Conservation (phyloP, 2,329 filamentous ascomycete species). For the Davidsoniella virescens region DNA sequence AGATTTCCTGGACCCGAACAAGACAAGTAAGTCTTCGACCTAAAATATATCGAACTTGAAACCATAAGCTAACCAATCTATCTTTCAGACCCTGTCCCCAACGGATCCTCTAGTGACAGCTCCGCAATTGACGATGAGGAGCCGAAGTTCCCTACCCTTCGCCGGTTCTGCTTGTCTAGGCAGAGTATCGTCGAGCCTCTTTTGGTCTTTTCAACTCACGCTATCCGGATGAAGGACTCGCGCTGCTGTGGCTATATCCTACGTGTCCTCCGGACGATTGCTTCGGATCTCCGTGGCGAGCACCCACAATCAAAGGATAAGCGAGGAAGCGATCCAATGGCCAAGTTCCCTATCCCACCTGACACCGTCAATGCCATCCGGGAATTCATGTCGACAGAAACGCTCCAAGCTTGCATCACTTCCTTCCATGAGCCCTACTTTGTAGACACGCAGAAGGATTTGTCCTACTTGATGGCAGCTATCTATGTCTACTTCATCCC, state of each 20-base stretch:
- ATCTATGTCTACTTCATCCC: conserved; percentile 65
- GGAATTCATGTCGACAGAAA: conserved; percentile 77
- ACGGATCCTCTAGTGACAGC: background rate
- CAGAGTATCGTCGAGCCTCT: conserved; percentile 71
- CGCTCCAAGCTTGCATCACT: conserved; percentile 76
- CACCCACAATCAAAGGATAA: background rate
- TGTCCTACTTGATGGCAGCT: conserved; percentile 72
- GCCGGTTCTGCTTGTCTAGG: conserved; percentile 67
- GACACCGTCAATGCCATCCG: conserved; percentile 52
- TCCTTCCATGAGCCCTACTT: conserved; percentile 93
- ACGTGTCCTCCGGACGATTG: conserved; percentile 68
- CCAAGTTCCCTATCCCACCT: conserved; percentile 27
- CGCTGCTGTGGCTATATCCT: conserved; percentile 76
- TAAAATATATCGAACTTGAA: background rate
- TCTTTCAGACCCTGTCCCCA: conserved; percentile 7
- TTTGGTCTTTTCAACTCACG: conserved; percentile 80
- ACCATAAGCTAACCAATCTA: background rate
- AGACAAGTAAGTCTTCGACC: conserved; percentile 35
- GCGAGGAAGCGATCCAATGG: conserved; percentile 22
- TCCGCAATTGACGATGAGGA: conserved; percentile 1
- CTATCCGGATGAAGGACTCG: conserved; percentile 76
- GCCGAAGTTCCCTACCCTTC: conserved; percentile 39
- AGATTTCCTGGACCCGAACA: conserved; percentile 64
- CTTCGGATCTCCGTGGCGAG: conserved; percentile 50
- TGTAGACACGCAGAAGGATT: conserved; percentile 84